Conservation (phyloP, 306 rosid genomes). For the Glycine soja region DNA sequence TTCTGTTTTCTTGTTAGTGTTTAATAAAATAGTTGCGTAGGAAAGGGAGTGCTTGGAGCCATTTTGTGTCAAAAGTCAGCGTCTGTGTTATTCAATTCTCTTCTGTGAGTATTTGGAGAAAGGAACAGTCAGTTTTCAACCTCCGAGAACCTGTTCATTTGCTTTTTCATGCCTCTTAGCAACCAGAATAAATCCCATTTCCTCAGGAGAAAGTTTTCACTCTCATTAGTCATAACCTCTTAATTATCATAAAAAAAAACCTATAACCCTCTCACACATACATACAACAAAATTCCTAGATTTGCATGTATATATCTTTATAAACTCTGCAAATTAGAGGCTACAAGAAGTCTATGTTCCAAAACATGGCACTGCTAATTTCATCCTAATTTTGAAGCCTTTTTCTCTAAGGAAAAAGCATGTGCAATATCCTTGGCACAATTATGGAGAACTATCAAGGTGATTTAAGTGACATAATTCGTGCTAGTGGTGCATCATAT, state of each 20-base stretch:
- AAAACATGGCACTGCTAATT: constrained; percentile 13
- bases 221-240: constrained; percentile 11
- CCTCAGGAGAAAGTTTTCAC: constrained; percentile 15
- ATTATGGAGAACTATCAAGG: constrained; percentile 77
- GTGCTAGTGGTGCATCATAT: constrained; percentile 51
- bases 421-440: constrained; percentile 55
- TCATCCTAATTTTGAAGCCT: neutral
- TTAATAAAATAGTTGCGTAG: constrained; percentile 51
- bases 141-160: constrained; percentile 46
- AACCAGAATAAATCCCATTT: constrained; percentile 37
- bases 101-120: constrained; percentile 45
- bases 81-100: constrained; percentile 49
- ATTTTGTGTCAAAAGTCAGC: constrained; percentile 80
- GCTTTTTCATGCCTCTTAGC: constrained; percentile 37
- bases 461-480: constrained; percentile 76
- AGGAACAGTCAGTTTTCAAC: constrained; percentile 41
- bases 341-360: constrained; percentile 1
- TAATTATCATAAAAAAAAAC: constrained; percentile 16
- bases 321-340: neutral
- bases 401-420: constrained; percentile 40
- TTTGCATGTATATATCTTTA: constrained; percentile 25
- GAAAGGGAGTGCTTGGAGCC: constrained; percentile 61
- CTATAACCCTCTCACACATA: neutral
- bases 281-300: constrained; percentile 25
- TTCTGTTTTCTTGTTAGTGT: neutral